phyloP scores from a whole-genome alignment of 306 rosid genomes.

The Cucurbita maxima region DNA sequence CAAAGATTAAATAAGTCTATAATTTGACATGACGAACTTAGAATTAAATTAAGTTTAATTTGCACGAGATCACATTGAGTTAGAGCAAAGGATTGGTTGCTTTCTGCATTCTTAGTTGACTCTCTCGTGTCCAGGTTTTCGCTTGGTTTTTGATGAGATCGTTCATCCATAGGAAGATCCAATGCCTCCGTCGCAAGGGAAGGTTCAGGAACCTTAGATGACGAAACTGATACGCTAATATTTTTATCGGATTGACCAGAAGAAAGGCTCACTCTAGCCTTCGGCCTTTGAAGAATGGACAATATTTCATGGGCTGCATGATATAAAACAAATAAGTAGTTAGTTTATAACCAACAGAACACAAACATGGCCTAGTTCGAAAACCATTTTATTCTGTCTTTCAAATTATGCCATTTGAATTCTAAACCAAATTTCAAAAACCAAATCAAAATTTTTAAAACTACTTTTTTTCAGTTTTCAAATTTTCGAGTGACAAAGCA shows the following conservation, averaged over 20 bases:
- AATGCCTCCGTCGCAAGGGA: slow-evolving; percentile 11
- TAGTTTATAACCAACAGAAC: background rate
- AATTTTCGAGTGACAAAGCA: no score
- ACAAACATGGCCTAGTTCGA: background rate
- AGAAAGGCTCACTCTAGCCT: slow-evolving; percentile 14
- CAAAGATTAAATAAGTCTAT: background rate
- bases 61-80: slow-evolving; percentile 1
- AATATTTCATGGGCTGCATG: slow-evolving; percentile 64
- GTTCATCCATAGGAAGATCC: slow-evolving; percentile 20
- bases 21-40: background rate
- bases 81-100: slow-evolving; percentile 8
- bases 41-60: background rate
- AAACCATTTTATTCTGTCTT: no score
- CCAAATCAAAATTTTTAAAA: no score
- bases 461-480: no score
- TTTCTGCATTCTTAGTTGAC: slow-evolving; percentile 9
- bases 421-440: no score
- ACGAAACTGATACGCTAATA: slow-evolving; percentile 7
- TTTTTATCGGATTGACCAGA: slow-evolving; percentile 17
- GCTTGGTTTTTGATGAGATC: slow-evolving; percentile 1
- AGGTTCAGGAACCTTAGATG: slow-evolving; percentile 11
- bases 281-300: slow-evolving; percentile 52
- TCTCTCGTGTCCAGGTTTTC: slow-evolving; percentile 11
- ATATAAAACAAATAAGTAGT: background rate
- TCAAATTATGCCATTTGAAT: no score